phyloP scores from a whole-genome alignment of 805 yeast species.

The Metahyphopichia silvanorum region DNA sequence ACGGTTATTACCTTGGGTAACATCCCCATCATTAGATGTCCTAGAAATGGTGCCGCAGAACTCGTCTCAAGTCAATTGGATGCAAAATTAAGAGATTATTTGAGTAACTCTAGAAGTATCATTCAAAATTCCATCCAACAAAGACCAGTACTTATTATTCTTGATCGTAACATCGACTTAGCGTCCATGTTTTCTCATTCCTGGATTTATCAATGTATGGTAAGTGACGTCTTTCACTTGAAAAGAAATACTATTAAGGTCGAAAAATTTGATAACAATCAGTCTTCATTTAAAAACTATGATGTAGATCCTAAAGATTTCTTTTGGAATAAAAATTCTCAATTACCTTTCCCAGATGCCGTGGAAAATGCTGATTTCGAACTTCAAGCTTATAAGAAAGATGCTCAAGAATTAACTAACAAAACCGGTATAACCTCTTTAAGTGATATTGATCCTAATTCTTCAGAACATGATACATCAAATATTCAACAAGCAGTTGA shows the following conservation, averaged over 20 bases:
- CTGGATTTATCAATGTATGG: conserved; percentile 97
- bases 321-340: conserved; percentile 84
- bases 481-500: conserved; percentile 85
- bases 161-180: conserved; percentile 88
- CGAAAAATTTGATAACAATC: conserved; percentile 26
- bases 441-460: conserved; percentile 65
- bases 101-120: conserved; percentile 55
- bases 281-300: conserved; percentile 51
- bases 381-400: conserved; percentile 74
- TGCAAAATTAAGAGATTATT: conserved; percentile 77
- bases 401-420: conserved; percentile 81
- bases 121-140: conserved; percentile 33
- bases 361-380: conserved; percentile 93
- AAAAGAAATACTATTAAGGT: conserved; percentile 79
- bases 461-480: conserved; percentile 50
- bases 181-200: conserved; percentile 95
- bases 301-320: conserved; percentile 93
- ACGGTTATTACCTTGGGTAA: conserved; percentile 72
- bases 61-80: conserved; percentile 87
- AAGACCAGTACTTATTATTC: conserved; percentile 71
- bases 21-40: conserved; percentile 88
- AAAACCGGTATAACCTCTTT: conserved; percentile 71
- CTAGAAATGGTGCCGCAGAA: conserved; percentile 93
- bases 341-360: conserved; percentile 96
- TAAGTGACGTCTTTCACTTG: conserved; percentile 84